phyloP scores from a whole-genome alignment of 208 protist species.

The Trypanosoma congolense region DNA sequence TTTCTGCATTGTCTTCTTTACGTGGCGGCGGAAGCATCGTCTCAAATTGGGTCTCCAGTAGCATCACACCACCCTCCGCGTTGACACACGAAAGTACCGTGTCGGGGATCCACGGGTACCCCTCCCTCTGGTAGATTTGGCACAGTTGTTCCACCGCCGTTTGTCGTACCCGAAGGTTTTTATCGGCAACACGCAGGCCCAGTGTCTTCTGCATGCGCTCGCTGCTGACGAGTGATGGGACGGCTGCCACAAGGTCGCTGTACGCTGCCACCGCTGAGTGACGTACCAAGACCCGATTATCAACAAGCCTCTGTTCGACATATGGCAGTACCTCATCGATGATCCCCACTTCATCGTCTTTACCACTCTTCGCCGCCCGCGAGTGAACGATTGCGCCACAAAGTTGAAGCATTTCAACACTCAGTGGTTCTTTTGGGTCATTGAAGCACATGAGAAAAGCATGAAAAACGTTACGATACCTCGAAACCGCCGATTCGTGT shows the following conservation, averaged over 20 bases:
- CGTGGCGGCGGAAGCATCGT: conserved; percentile 40
- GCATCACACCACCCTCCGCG: conserved; percentile 30
- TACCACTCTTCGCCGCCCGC: neutral
- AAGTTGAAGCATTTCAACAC: conserved; percentile 40
- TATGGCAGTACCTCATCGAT: conserved; percentile 22
- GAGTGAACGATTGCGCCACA: conserved; percentile 21
- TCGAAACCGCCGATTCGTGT: conserved; percentile 25
- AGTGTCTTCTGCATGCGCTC: conserved; percentile 35
- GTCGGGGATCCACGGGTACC: conserved; percentile 58
- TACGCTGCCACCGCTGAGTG: conserved; percentile 36
- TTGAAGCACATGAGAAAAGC: conserved; percentile 35
- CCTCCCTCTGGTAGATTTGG: conserved; percentile 40
- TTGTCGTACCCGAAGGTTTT: conserved; percentile 52
- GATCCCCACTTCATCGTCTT: neutral
- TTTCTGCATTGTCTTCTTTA: too few species aligned
- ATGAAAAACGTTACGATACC: conserved; percentile 25
- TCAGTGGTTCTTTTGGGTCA: conserved; percentile 44
- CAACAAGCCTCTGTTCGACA: conserved; percentile 33
- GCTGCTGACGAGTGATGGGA: conserved; percentile 19
- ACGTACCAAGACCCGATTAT: conserved; percentile 50
- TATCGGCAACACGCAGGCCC: conserved; percentile 53
- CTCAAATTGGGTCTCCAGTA: conserved; percentile 41
- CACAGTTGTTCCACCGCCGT: conserved; percentile 46
- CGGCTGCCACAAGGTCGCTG: conserved; percentile 27
- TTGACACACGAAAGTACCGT: conserved; percentile 37